A percentile compares a stretch with the other conserved stretches of the same genome.
Evolutionary conservation across 441 rosid species (phyloP).

Genomic region (Populus trichocarpa): DNA sequence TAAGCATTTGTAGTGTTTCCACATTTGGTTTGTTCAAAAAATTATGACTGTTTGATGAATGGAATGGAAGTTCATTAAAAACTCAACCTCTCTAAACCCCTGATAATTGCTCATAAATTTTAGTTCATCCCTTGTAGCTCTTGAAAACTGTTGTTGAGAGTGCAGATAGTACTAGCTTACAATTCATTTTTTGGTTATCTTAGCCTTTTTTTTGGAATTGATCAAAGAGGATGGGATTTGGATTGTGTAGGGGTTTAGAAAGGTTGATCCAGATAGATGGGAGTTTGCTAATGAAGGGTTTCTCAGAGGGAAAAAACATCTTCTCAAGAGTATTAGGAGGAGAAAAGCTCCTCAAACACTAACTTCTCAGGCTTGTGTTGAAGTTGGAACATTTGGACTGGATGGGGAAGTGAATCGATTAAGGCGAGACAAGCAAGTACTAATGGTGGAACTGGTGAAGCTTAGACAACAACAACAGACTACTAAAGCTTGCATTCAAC

Average conservation of each 20-base stretch:
- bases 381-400: conserved; percentile 50
- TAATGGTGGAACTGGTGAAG: conserved; percentile 72
- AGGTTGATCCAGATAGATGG: conserved; percentile 91
- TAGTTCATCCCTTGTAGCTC: not conserved
- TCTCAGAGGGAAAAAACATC: conserved; percentile 80
- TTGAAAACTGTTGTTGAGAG: not conserved
- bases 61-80: not conserved
- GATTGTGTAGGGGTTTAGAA: conserved; percentile 76
- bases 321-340: conserved; percentile 70
- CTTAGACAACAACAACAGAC: conserved; percentile 77
- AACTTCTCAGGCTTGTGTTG: conserved; percentile 55
- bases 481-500: conserved; percentile 49
- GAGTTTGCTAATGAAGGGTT: conserved; percentile 93
- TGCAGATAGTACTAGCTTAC: not conserved
- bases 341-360: conserved; percentile 41
- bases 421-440: conserved; percentile 64
- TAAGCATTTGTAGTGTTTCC: not conserved
- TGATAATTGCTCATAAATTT: not conserved
- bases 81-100: not conserved
- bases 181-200: not conserved
- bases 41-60: not conserved
- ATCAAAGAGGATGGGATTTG: conserved; percentile 15
- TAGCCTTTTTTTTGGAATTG: conserved; percentile 10
- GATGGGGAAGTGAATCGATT: conserved; percentile 66
- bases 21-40: not conserved